Conservation (phyloP, 352 stramenopile species). For the Phytophthora pistaciae region DNA sequence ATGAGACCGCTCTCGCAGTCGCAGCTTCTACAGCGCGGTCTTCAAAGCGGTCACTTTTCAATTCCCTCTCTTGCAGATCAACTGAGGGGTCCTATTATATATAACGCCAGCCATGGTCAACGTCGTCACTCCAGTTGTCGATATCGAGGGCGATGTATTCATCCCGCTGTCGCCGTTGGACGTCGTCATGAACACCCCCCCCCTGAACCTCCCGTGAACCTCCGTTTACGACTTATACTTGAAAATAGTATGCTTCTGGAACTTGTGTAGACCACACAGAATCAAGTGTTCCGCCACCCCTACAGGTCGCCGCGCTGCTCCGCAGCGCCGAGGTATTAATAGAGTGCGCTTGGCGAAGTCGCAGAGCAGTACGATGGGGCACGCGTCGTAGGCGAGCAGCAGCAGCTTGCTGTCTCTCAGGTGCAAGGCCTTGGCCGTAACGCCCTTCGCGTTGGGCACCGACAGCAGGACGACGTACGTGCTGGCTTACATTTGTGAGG, state of each 20-base stretch:
- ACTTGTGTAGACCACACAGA: neutral
- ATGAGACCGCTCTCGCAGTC: too few species aligned
- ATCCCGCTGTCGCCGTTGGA: conserved; percentile 58
- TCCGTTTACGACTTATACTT: neutral
- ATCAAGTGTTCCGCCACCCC: neutral
- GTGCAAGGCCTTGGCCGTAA: neutral
- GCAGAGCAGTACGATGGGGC: too few species aligned
- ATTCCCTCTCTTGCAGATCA: too few species aligned
- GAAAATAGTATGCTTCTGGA: neutral
- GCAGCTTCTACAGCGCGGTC: too few species aligned
- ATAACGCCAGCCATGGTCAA: conserved; percentile 18
- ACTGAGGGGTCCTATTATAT: too few species aligned
- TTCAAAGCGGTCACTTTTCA: too few species aligned
- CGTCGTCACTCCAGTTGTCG: neutral
- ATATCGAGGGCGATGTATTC: conserved; percentile 12
- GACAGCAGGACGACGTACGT: neutral
- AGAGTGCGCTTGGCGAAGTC: too few species aligned
- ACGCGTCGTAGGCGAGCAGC: neutral
- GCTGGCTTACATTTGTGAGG: neutral
- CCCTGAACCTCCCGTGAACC: neutral
- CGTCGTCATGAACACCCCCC: conserved; percentile 45
- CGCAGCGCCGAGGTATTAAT: too few species aligned
- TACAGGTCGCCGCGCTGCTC: too few species aligned
- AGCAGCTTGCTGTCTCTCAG: neutral
- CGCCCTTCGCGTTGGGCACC: neutral